Evolutionary conservation across 129 eudicot genomes (phyloP).

Genomic region (Lonicera japonica): DNA sequence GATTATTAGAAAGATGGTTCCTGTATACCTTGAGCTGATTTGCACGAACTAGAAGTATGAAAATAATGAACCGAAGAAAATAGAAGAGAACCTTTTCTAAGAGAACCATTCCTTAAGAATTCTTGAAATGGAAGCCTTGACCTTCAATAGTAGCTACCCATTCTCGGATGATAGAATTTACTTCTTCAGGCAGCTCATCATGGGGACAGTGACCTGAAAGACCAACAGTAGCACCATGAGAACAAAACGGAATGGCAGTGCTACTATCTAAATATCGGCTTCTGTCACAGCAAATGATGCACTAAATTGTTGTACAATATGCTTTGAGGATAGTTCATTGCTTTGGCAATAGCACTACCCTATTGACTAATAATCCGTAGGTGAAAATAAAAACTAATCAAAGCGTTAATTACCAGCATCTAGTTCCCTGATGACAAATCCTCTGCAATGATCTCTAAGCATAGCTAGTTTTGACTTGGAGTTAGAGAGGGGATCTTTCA

Average conservation of each 20-base stretch:
- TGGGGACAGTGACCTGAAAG: slow-evolving; percentile 89
- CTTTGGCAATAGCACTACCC: too few species aligned
- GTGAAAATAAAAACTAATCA: background rate
- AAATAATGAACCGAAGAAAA: too few species aligned
- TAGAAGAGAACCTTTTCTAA: too few species aligned
- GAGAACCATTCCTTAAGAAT: too few species aligned
- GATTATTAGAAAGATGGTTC: too few species aligned
- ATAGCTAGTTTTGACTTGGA: slow-evolving; percentile 54
- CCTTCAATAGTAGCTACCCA: slow-evolving; percentile 37
- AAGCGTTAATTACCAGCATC: slow-evolving; percentile 60
- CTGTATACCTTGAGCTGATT: too few species aligned
- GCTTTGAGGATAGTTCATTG: too few species aligned
- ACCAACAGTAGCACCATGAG: background rate
- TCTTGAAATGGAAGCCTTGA: too few species aligned
- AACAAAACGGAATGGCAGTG: background rate
- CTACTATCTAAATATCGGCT: too few species aligned
- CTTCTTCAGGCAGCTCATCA: slow-evolving; percentile 79
- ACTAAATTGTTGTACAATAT: too few species aligned
- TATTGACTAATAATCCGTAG: background rate
- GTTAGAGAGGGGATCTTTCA: slow-evolving; percentile 80
- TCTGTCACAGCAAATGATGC: too few species aligned
- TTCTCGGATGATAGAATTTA: slow-evolving; percentile 51
- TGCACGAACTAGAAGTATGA: too few species aligned
- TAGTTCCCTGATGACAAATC: slow-evolving; percentile 48
- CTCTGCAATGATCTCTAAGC: slow-evolving; percentile 52